phyloP scores from a whole-genome alignment of 2,329 filamentous ascomycete genomes.

The Penicillium hesseltinei region DNA sequence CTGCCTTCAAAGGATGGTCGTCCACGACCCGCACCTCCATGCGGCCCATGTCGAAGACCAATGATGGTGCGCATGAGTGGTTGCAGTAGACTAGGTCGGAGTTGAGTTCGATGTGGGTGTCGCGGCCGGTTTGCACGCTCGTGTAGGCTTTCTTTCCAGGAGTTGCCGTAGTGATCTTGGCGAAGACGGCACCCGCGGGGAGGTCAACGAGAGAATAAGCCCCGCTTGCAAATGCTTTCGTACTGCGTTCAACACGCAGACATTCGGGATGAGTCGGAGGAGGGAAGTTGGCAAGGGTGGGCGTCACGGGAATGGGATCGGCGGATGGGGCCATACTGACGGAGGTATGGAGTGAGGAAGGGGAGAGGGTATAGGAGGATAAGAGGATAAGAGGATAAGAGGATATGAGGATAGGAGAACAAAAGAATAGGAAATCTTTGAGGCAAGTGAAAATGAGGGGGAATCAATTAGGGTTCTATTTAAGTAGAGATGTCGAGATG shows the following conservation, averaged over 20 bases:
- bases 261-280: constrained; percentile 30
- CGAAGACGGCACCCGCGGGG: constrained; percentile 51
- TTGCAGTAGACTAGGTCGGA: constrained; percentile 58
- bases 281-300: constrained; percentile 8
- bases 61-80: constrained; percentile 53
- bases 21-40: constrained; percentile 43
- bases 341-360: not conserved
- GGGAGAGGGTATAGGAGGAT: not conserved
- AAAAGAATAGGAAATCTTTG: not conserved
- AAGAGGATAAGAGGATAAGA: not conserved
- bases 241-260: constrained; percentile 30
- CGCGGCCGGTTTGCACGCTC: constrained; percentile 51
- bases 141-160: constrained; percentile 49
- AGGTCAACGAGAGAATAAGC: constrained; percentile 52
- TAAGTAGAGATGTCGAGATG: not conserved
- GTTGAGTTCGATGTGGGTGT: constrained; percentile 56
- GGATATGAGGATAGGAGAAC: not conserved
- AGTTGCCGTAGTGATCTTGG: constrained; percentile 47
- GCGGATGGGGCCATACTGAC: constrained; percentile 23
- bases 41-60: constrained; percentile 54
- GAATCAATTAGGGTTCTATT: not conserved
- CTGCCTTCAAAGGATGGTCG: constrained; percentile 38
- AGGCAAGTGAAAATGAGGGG: not conserved
- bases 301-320: constrained; percentile 16
- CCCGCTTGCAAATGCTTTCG: constrained; percentile 37